Evolutionary conservation across 2,329 filamentous ascomycete species (phyloP).

Genomic region (Aspergillus sp.): DNA sequence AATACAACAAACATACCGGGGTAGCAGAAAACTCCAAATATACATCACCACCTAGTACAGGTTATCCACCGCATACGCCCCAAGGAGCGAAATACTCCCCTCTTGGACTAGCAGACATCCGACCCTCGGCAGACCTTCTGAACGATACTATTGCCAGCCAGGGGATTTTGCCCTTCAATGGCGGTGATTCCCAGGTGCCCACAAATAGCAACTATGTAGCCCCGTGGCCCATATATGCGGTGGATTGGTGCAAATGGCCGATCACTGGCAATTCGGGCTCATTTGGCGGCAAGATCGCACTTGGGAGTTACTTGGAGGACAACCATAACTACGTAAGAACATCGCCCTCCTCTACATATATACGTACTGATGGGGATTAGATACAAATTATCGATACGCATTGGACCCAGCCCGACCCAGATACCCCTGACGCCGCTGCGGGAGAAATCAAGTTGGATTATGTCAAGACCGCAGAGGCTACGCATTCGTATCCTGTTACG

Average conservation of each 20-base stretch:
- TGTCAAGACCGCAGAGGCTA: slow-evolving; percentile 89
- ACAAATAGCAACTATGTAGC: slow-evolving; percentile 88
- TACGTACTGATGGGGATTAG: slow-evolving; percentile 43
- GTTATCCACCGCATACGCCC: slow-evolving; percentile 50
- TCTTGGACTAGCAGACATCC: slow-evolving; percentile 84
- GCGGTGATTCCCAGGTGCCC: slow-evolving; percentile 59
- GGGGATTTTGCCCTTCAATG: slow-evolving; percentile 58
- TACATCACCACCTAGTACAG: slow-evolving; percentile 40
- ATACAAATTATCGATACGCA: slow-evolving; percentile 97
- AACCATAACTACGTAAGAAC: slow-evolving; percentile 84
- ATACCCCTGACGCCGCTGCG: slow-evolving; percentile 66
- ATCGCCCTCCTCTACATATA: not conserved
- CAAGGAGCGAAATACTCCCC: slow-evolving; percentile 72
- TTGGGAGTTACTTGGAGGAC: slow-evolving; percentile 95
- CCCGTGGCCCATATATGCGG: slow-evolving; percentile 92
- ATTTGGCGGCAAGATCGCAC: slow-evolving; percentile 83
- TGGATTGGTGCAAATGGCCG: slow-evolving; percentile 99
- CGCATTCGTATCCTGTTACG: slow-evolving; percentile 95
- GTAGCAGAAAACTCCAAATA: slow-evolving; percentile 65
- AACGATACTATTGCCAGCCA: slow-evolving; percentile 64
- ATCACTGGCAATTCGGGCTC: slow-evolving; percentile 56
- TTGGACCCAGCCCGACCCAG: slow-evolving; percentile 64
- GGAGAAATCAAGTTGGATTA: slow-evolving; percentile 68
- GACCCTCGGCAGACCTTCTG: slow-evolving; percentile 75
- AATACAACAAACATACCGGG: slow-evolving; percentile 56